Percentiles rank a stretch among this genome's conserved stretches.
Conservation (phyloP, 2,329 filamentous ascomycete species). For the Cytospora leucostoma region DNA sequence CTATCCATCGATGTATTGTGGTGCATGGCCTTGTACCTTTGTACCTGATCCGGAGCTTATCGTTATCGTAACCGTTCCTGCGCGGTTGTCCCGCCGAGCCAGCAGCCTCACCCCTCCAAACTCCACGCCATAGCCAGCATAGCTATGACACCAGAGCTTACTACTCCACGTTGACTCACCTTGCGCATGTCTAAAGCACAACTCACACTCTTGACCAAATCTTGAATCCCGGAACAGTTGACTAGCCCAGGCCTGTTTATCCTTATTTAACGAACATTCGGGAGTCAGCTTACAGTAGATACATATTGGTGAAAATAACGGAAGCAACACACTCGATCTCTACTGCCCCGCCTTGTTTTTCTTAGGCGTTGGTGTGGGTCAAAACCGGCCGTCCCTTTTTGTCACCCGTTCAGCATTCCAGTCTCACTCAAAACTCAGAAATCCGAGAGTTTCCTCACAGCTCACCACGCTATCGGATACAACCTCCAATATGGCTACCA, state of each 20-base stretch:
- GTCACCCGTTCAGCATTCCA: slow-evolving; percentile 1
- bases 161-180: neutral
- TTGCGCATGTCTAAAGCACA: neutral
- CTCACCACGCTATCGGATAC: neutral
- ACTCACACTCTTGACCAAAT: neutral
- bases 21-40: neutral
- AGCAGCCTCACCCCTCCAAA: slow-evolving; percentile 2
- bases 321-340: neutral
- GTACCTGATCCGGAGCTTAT: neutral
- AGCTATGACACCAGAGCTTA: neutral
- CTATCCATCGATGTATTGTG: neutral
- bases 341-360: slow-evolving; percentile 23
- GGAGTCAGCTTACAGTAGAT: no score
- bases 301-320: neutral
- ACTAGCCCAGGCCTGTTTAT: neutral
- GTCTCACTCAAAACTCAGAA: neutral
- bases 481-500: slow-evolving; percentile 11
- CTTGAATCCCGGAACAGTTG: neutral
- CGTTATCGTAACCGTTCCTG: neutral
- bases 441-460: neutral
- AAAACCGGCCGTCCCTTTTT: neutral
- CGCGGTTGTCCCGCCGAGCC: neutral
- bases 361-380: slow-evolving; percentile 9
- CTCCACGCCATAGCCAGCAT: neutral
- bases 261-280: neutral